Conservation (phyloP, 306 rosid species). For the Macrotyloma uniflorum region DNA sequence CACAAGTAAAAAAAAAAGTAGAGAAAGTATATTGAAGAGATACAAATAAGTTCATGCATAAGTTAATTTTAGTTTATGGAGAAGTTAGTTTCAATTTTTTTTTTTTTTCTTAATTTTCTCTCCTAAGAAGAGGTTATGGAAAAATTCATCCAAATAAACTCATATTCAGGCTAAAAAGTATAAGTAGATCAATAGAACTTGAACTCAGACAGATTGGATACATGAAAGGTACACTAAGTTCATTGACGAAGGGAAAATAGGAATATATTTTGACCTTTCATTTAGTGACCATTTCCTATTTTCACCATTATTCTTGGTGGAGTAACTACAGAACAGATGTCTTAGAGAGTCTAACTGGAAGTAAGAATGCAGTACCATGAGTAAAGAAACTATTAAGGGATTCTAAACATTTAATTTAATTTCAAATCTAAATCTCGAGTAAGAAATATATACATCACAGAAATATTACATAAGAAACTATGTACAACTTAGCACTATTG, state of each 20-base stretch:
- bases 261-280: neutral
- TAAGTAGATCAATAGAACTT: neutral
- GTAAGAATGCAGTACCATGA: neutral
- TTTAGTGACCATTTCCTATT: neutral
- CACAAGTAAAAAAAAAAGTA: too few species aligned
- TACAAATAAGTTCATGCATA: too few species aligned
- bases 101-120: too few species aligned
- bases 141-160: too few species aligned
- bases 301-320: neutral
- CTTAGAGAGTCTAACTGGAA: neutral
- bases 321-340: neutral
- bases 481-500: neutral
- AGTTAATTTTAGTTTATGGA: too few species aligned
- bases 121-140: too few species aligned
- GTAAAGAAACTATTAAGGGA: neutral
- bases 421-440: neutral
- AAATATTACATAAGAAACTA: neutral
- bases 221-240: neutral
- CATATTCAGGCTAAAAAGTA: neutral
- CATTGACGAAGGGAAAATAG: neutral
- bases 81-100: too few species aligned
- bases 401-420: neutral
- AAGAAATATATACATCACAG: neutral
- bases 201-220: neutral
- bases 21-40: too few species aligned